Evolutionary conservation across 495 filamentous ascomycete genomes (phyloP).

Genomic region (Daldinia concentrica): DNA sequence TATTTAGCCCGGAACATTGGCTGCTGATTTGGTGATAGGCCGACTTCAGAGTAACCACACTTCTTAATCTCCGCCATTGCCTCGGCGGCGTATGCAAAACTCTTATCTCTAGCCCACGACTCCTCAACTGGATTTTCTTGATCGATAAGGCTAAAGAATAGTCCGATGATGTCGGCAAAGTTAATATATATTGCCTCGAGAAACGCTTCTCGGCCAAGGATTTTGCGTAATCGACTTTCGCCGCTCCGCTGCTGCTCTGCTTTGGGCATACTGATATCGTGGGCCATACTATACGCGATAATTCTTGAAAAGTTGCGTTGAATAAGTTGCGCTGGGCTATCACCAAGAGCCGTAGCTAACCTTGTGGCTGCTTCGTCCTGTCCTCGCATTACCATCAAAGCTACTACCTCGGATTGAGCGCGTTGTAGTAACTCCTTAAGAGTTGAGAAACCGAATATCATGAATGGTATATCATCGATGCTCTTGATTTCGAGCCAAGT

Average conservation of each 20-base stretch:
- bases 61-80: conserved; percentile 72
- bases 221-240: conserved; percentile 72
- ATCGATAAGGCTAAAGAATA: conserved; percentile 82
- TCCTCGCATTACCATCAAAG: conserved; percentile 84
- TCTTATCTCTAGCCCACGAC: conserved; percentile 70
- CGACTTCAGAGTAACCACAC: conserved; percentile 66
- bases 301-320: conserved; percentile 78
- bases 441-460: conserved; percentile 78
- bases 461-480: conserved; percentile 76
- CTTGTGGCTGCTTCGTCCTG: conserved; percentile 69
- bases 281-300: conserved; percentile 83
- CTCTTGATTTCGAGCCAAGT: conserved; percentile 80
- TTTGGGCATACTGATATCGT: conserved; percentile 73
- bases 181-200: conserved; percentile 66
- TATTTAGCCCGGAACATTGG: conserved; percentile 84
- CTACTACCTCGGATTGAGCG: conserved; percentile 81
- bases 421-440: conserved; percentile 75
- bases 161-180: conserved; percentile 78
- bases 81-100: conserved; percentile 65
- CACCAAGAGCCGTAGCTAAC: conserved; percentile 65
- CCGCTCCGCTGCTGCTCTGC: conserved; percentile 66
- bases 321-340: conserved; percentile 66
- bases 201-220: conserved; percentile 73
- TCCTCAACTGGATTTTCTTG: conserved; percentile 72
- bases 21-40: conserved; percentile 78